These are phyloP conservation scores for Salvia rosmarinus DNA, from an alignment of 257 asterid genomes.

Conservation along the genomic window DNA sequence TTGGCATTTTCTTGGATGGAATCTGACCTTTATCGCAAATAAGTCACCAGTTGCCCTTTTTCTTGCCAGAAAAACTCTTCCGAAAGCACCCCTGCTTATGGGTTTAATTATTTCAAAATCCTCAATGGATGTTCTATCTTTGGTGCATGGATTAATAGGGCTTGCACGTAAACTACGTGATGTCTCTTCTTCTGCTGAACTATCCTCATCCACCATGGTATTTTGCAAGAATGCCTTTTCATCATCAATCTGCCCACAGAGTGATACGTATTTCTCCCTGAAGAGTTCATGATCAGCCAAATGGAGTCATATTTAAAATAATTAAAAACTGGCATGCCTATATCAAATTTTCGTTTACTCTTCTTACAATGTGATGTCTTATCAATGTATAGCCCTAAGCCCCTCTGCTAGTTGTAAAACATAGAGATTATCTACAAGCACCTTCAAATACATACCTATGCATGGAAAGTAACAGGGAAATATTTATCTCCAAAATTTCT, in stretches of 20 bases:
- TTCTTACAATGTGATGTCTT: conserved; percentile 23
- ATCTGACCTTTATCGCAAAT: conserved; percentile 91
- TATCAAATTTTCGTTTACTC: conserved; percentile 18
- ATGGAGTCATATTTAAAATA: conserved; percentile 31
- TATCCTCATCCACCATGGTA: conserved; percentile 64
- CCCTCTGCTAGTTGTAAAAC: conserved; percentile 1
- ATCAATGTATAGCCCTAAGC: conserved; percentile 3
- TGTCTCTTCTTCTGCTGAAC: conserved; percentile 77
- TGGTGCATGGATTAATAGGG: conserved; percentile 79
- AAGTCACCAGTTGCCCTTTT: conserved; percentile 98
- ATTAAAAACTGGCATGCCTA: conserved; percentile 25
- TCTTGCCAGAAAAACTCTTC: conserved; percentile 90
- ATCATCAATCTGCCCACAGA: conserved; percentile 92
- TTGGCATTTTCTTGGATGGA: conserved; percentile 22
- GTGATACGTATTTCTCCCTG: conserved; percentile 94
- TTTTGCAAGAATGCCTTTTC: conserved; percentile 57
- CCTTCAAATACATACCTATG: not conserved
- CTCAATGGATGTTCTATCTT: conserved; percentile 92
- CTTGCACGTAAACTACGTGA: conserved; percentile 89
- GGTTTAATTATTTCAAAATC: conserved; percentile 99
- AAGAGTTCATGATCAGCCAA: conserved; percentile 39
- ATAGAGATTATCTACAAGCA: conserved; percentile 6
- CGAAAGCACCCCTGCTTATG: conserved; percentile 98
- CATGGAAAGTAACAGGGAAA: conserved; percentile 3
- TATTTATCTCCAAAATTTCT: conserved; percentile 12